Conservation (phyloP, 805 yeast species). For the Metschnikowia lachancei region DNA sequence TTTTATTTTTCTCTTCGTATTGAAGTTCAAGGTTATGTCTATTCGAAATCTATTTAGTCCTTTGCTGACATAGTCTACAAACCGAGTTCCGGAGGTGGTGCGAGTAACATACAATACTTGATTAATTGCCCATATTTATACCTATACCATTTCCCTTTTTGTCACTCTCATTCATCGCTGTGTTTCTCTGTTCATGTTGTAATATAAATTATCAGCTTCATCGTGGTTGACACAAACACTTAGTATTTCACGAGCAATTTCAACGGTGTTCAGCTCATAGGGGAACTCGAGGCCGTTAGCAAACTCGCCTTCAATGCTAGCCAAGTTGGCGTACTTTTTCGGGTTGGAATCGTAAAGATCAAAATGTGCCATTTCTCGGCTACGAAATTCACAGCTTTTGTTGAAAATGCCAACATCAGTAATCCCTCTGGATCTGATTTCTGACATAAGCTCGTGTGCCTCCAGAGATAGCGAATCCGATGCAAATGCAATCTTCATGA, state of each 20-base stretch:
- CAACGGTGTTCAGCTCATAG: conserved; percentile 61
- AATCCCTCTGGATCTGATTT: conserved; percentile 33
- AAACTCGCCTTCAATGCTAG: conserved; percentile 35
- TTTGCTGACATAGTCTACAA: no score
- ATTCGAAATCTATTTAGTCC: no score
- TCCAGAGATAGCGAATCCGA: conserved; percentile 40
- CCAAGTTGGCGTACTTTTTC: conserved; percentile 25
- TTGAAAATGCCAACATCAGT: conserved; percentile 41
- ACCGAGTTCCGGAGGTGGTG: no score
- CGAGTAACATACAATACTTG: no score
- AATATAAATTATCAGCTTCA: conserved; percentile 72
- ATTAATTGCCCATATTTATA: no score
- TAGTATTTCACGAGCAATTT: conserved; percentile 66
- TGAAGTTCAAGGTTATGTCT: no score
- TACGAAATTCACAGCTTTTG: conserved; percentile 41
- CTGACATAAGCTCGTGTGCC: conserved; percentile 34
- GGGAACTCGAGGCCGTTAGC: conserved; percentile 63
- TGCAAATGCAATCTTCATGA: conserved; percentile 54
- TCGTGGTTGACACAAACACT: conserved; percentile 69
- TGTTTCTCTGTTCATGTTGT: conserved; percentile 54
- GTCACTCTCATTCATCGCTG: neutral
- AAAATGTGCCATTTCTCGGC: conserved; percentile 37
- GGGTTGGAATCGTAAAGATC: conserved; percentile 13
- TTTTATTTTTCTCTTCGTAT: no score
- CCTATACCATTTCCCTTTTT: no score